Evolutionary conservation across 371 early-diverging fungal genomes (phyloP), one percentile per base, ranked within the genome.

Genomic region (Fennellomyces sp.): DNA sequence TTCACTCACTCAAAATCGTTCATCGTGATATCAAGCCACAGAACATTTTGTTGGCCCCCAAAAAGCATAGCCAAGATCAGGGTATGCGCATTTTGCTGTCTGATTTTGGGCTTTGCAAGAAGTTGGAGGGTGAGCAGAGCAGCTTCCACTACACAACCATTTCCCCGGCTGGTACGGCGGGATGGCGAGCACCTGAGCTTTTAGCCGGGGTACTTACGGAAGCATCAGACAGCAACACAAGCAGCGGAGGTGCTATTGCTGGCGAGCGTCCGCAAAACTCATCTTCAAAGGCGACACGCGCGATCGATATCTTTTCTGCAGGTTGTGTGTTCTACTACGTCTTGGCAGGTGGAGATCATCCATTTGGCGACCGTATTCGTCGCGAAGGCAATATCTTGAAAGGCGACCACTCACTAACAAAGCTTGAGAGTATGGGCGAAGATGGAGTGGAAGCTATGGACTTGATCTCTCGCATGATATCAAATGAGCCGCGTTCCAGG

Each of bases 101-200:
- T 33, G 99, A 99, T 73, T 97, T 99, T 83, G 99, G 99, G 17
- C 85, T 99, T 38, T 95, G 96, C 58, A 95, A 97, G 65, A 91
- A 93, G 52, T 81, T 99, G 17, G 94, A 93, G 52, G 93, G 91
- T 31, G 96, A 94, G 55, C 95, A 97, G 63, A 94, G 92, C 50
- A 92, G 94, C 35, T 97, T 98, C 72, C 90, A 94, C 69, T 91
- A 94, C 71, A 96, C 98, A 0, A 84, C 86, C 6, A 85, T 83
- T 38, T 85, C 81, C 25, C 88, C 88, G 19, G 91, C 85, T 28
- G 95, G 95, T 25, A 98, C 98, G 2, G 81, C 92, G 52, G 99
- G 99, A 1, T 98, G 99, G 99, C 82, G 99, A n/a, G 97, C 98
- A 2, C 97, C 97, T 2, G 99, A 98, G 71, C 84, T 85, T 25